Percentiles rank a stretch among this genome's conserved stretches.
phyloP scores from a whole-genome alignment of 2,329 filamentous ascomycete species.

The Xylariaceae sp. region DNA sequence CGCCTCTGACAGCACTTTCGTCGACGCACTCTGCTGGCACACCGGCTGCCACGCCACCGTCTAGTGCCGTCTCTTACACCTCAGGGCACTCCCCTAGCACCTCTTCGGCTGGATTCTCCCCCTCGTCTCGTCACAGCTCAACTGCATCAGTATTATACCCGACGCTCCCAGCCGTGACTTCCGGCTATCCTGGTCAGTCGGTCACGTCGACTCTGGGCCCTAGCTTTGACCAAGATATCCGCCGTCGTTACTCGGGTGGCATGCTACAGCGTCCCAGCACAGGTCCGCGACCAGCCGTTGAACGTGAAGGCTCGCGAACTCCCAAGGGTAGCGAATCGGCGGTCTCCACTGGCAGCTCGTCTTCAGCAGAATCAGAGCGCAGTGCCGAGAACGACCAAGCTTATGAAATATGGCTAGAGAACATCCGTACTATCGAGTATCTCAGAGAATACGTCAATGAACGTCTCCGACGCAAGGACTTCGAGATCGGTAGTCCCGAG shows the following conservation, averaged over 20 bases:
- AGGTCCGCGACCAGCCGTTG: conserved; percentile 37
- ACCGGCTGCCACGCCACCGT: conserved; percentile 70
- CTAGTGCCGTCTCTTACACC: conserved; percentile 69
- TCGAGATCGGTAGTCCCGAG: conserved; percentile 35
- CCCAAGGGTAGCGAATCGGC: conserved; percentile 42
- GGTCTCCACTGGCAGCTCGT: conserved; percentile 46
- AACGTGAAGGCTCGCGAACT: conserved; percentile 38
- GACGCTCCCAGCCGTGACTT: conserved; percentile 63
- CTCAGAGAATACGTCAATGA: conserved; percentile 54
- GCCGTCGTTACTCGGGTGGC: conserved; percentile 60
- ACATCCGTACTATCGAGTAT: conserved; percentile 59
- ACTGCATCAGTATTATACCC: conserved; percentile 66
- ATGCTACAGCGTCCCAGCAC: conserved; percentile 57
- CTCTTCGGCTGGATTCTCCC: conserved; percentile 66
- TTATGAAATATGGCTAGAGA: conserved; percentile 61
- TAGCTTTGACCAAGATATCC: conserved; percentile 57
- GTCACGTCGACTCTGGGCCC: conserved; percentile 67
- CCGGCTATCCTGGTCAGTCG: conserved; percentile 63
- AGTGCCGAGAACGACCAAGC: conserved; percentile 47
- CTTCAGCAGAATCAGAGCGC: conserved; percentile 49
- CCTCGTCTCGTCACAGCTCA: conserved; percentile 57
- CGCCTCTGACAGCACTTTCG: conserved; percentile 53
- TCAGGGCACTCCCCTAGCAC: conserved; percentile 71
- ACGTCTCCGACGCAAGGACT: conserved; percentile 54
- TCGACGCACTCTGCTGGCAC: conserved; percentile 58